These are phyloP conservation scores for Candida anglica DNA, from an alignment of 805 yeast species.

Conservation along the genomic window DNA sequence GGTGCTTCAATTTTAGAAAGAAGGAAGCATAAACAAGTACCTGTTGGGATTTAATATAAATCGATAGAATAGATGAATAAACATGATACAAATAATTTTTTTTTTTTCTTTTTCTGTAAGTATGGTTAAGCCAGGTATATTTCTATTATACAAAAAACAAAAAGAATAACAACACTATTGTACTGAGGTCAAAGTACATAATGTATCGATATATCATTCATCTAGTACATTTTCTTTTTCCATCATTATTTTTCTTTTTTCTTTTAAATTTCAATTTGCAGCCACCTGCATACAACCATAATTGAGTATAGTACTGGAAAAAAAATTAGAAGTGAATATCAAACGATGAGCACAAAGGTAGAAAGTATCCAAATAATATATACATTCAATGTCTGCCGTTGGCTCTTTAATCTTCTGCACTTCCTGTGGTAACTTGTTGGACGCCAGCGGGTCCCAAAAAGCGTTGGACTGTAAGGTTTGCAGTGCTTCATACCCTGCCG, in stretches of 20 bases:
- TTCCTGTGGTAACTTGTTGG: conserved; percentile 88
- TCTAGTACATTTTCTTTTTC: too few species aligned
- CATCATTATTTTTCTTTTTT: too few species aligned
- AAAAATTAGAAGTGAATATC: background rate
- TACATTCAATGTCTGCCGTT: conserved; percentile 73
- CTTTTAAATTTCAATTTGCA: too few species aligned
- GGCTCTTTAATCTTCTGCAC: conserved; percentile 93
- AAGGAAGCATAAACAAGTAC: conserved; percentile 20
- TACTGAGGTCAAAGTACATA: too few species aligned
- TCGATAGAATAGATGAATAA: too few species aligned
- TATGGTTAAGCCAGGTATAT: background rate
- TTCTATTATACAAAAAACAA: background rate
- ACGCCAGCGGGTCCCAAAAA: conserved; percentile 50
- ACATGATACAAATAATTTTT: too few species aligned
- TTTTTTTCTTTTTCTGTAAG: too few species aligned
- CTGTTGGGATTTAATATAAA: conserved; percentile 7
- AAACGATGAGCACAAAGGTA: background rate
- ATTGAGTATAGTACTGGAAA: too few species aligned
- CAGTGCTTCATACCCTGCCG: conserved; percentile 36
- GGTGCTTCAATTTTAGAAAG: conserved; percentile 55
- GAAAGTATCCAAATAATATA: background rate
- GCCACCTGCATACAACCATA: too few species aligned
- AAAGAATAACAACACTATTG: too few species aligned
- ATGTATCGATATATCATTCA: too few species aligned
- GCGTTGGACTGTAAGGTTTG: conserved; percentile 57